phyloP scores from a whole-genome alignment of 345 rosid genomes.

The Dipteronia sinensis region DNA sequence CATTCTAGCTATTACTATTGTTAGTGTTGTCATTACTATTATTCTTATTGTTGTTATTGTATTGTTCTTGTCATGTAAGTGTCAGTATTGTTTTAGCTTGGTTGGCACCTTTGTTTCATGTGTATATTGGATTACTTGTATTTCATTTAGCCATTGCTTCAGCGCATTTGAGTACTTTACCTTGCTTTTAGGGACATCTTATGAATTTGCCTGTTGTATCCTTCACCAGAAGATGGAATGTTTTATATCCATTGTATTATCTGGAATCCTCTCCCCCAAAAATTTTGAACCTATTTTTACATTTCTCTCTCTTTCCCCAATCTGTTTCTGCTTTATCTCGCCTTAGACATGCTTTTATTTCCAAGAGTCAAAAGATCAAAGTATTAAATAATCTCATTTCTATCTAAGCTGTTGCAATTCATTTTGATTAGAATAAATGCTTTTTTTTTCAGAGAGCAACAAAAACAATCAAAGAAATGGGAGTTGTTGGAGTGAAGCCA shows the following conservation, averaged over 20 bases:
- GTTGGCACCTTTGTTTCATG: neutral
- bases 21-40: neutral
- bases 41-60: neutral
- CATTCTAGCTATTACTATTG: neutral
- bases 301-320: neutral
- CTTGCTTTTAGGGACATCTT: neutral
- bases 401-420: neutral
- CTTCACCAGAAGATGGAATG: neutral
- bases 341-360: neutral
- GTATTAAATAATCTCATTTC: neutral
- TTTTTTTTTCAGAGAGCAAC: conserved; percentile 67
- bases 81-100: neutral
- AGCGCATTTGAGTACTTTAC: no score
- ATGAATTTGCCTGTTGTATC: conserved; percentile 7
- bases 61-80: neutral
- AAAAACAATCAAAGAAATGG: conserved; percentile 70
- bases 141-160: neutral
- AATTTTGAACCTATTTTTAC: neutral
- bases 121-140: neutral
- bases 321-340: conserved; percentile 1
- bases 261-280: neutral
- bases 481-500: conserved; percentile 61
- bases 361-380: neutral
- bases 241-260: neutral
- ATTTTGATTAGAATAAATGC: conserved; percentile 2